Evolutionary conservation across 2,329 filamentous ascomycete species (phyloP).

Genomic region (Clonostachys rosea): DNA sequence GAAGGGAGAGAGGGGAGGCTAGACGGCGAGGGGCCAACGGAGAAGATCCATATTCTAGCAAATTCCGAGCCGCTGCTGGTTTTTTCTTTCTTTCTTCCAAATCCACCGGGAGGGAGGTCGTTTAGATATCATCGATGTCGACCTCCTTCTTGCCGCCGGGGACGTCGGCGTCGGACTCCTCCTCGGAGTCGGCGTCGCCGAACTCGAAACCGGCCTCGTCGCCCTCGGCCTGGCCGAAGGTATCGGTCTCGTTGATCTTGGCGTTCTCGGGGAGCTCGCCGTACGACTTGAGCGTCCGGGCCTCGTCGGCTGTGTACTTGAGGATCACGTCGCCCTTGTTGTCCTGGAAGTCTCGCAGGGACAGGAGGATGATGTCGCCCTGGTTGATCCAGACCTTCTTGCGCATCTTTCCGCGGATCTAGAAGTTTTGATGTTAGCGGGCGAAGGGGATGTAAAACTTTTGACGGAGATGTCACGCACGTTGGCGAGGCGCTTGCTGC

Average conservation of each 20-base stretch:
- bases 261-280: slow-evolving; percentile 95
- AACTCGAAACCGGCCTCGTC: slow-evolving; percentile 98
- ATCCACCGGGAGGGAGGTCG: neutral
- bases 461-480: slow-evolving; percentile 15
- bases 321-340: slow-evolving; percentile 96
- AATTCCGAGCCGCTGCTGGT: too few relatives aligned
- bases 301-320: slow-evolving; percentile 96
- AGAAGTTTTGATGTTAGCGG: slow-evolving; percentile 33
- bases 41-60: too few relatives aligned
- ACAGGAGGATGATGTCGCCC: slow-evolving; percentile 87
- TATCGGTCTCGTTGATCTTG: slow-evolving; percentile 99
- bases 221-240: slow-evolving; percentile 84
- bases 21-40: too few relatives aligned
- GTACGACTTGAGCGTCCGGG: slow-evolving; percentile 91
- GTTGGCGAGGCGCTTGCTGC: slow-evolving; percentile 42
- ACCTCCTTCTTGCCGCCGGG: slow-evolving; percentile 69
- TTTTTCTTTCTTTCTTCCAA: neutral
- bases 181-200: slow-evolving; percentile 77
- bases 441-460: neutral
- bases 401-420: slow-evolving; percentile 82
- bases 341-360: slow-evolving; percentile 88
- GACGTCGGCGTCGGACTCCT: slow-evolving; percentile 41
- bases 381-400: slow-evolving; percentile 99
- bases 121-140: slow-evolving; percentile 92
- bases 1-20: slow-evolving; percentile 4